Percentiles rank a stretch among this genome's conserved stretches.
Evolutionary conservation across 2,329 filamentous ascomycete genomes (phyloP).

Genomic region (Penicillium oxalicum): DNA sequence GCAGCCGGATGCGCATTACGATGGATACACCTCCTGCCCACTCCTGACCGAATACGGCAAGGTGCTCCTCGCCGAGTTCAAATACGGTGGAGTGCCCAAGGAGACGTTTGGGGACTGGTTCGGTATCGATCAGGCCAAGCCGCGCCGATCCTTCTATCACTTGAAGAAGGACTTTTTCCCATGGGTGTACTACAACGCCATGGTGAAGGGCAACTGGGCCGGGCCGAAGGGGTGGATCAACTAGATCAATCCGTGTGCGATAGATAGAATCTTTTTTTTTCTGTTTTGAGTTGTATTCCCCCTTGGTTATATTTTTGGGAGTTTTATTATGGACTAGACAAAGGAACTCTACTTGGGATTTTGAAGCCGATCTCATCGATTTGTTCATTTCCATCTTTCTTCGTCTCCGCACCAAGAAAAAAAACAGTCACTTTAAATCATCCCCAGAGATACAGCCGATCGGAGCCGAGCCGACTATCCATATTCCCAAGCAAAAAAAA

Average conservation of each 20-base stretch:
- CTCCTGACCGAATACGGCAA: constrained; percentile 54
- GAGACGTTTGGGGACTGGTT: constrained; percentile 54
- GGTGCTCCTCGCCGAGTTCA: constrained; percentile 60
- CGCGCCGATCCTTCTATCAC: constrained; percentile 54
- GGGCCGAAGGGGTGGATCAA: constrained; percentile 51
- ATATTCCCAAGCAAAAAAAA: too few species aligned
- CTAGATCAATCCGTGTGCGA: constrained; percentile 2
- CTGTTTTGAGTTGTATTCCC: background rate
- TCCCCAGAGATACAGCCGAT: too few species aligned
- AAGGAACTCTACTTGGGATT: background rate
- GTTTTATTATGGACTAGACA: constrained; percentile 2
- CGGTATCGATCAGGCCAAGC: constrained; percentile 53
- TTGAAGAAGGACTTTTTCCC: constrained; percentile 64
- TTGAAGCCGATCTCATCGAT: too few species aligned
- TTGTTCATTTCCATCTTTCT: too few species aligned
- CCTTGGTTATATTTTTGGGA: background rate
- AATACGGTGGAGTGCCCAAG: constrained; percentile 57
- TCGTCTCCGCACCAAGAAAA: too few species aligned
- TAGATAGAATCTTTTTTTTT: background rate
- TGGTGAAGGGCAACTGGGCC: constrained; percentile 59
- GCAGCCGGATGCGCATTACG: constrained; percentile 42
- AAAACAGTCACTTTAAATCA: too few species aligned
- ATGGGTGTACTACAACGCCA: constrained; percentile 57
- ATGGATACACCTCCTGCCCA: constrained; percentile 54
- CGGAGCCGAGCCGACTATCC: too few species aligned